Evolutionary conservation across 2,329 filamentous ascomycete species (phyloP).

Genomic region (Fonsecaea nubica): DNA sequence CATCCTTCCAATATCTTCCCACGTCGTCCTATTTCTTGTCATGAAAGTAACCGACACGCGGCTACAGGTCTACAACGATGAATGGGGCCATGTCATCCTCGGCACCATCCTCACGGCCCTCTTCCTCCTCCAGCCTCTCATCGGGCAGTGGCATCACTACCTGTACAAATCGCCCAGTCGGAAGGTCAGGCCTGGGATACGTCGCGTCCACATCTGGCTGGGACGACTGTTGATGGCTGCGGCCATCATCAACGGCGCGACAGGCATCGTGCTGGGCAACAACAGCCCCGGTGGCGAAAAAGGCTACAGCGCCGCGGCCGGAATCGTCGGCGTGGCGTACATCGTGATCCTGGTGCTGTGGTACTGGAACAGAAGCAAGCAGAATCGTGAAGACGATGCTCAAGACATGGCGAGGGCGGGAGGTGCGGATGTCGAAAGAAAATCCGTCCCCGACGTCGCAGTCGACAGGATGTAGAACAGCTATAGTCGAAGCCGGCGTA

Average conservation of each 20-base stretch:
- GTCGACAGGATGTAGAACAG: background rate
- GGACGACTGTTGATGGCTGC: conserved; percentile 1
- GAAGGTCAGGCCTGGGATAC: background rate
- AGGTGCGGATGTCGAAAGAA: background rate
- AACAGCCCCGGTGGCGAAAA: conserved; percentile 1
- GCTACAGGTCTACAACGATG: background rate
- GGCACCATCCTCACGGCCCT: conserved; percentile 5
- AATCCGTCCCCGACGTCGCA: background rate
- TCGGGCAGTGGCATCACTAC: conserved; percentile 1
- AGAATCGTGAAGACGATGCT: background rate
- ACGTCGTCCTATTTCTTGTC: background rate
- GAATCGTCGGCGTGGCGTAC: background rate
- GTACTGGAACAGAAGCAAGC: conserved; percentile 8
- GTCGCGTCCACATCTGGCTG: background rate
- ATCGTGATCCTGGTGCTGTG: background rate
- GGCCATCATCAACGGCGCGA: background rate
- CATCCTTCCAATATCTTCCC: background rate
- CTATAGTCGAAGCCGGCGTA: background rate
- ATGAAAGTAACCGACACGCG: background rate
- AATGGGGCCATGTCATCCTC: background rate
- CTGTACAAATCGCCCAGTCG: background rate
- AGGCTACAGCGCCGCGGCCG: background rate
- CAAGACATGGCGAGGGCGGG: background rate
- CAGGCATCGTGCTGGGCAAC: background rate
- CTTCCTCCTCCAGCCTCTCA: background rate